A percentile compares a stretch with the other conserved stretches of the same genome.
These are phyloP conservation scores for Penicillium subrubescens DNA, from an alignment of 495 filamentous ascomycete genomes.

Conservation along the genomic window DNA sequence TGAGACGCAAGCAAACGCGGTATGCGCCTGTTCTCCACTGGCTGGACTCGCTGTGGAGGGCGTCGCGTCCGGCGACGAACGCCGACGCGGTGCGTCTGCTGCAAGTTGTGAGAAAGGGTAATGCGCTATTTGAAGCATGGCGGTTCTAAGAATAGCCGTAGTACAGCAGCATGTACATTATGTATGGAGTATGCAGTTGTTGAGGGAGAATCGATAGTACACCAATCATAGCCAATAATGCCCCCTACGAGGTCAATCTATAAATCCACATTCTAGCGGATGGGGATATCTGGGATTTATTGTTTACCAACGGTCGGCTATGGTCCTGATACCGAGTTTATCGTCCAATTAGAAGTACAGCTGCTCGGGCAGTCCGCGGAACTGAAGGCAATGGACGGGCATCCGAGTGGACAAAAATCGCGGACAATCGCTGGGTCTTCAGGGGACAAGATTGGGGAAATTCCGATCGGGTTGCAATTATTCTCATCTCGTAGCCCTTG, in stretches of 20 bases:
- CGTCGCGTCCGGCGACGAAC: conserved; percentile 34
- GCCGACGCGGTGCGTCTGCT: conserved; percentile 29
- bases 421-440: conserved; percentile 10
- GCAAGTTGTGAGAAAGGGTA: conserved; percentile 37
- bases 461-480: conserved; percentile 1
- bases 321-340: neutral
- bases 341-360: conserved; percentile 9
- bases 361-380: conserved; percentile 21
- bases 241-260: neutral
- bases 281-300: neutral
- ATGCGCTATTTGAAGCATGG: conserved; percentile 43
- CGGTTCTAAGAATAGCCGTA: conserved; percentile 33
- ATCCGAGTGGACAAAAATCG: conserved; percentile 22
- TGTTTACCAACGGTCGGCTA: neutral
- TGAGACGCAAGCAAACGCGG: conserved; percentile 68
- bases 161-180: neutral
- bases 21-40: conserved; percentile 63
- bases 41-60: conserved; percentile 52
- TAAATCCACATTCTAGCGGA: neutral
- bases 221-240: neutral
- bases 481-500: neutral
- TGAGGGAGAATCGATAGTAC: neutral
- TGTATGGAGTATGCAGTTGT: neutral
- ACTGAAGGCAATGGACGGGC: conserved; percentile 17
- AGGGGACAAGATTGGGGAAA: conserved; percentile 1